Conservation (phyloP, 345 rosid species). For the Citrus inodora region DNA sequence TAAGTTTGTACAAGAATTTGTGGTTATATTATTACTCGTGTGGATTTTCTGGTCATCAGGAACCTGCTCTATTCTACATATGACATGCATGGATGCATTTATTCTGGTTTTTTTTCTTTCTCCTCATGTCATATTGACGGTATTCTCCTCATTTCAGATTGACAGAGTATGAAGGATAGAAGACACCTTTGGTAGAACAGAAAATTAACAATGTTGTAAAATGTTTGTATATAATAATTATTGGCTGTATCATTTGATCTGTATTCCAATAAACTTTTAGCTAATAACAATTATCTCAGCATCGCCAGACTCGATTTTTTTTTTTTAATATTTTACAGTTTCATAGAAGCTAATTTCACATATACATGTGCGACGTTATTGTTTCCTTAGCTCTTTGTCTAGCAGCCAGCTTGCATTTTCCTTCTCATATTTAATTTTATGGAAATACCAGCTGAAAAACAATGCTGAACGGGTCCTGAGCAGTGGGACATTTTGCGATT, state of each 20-base stretch:
- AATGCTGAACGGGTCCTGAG: background rate
- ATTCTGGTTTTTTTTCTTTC: background rate
- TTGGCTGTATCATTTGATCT: background rate
- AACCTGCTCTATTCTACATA: background rate
- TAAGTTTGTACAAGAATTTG: too few species aligned
- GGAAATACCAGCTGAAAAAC: too few species aligned
- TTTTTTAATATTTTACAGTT: background rate
- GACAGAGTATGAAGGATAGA: background rate
- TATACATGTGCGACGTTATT: background rate
- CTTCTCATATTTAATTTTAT: too few species aligned
- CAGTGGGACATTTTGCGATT: background rate
- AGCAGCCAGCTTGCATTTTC: too few species aligned
- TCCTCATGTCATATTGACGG: background rate
- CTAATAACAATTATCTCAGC: background rate
- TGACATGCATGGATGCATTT: background rate
- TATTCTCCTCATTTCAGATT: background rate
- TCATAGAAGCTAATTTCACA: background rate
- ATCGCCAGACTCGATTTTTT: background rate
- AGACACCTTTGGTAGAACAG: background rate
- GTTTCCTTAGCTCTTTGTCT: background rate
- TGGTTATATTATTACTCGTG: background rate
- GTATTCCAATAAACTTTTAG: background rate
- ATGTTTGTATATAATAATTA: slow-evolving; percentile 4
- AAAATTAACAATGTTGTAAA: background rate
- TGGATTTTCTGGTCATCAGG: background rate